Evolutionary conservation across 1,284 basidiomycete genomes (phyloP).

Genomic region (Hortiboletus rubellus): DNA sequence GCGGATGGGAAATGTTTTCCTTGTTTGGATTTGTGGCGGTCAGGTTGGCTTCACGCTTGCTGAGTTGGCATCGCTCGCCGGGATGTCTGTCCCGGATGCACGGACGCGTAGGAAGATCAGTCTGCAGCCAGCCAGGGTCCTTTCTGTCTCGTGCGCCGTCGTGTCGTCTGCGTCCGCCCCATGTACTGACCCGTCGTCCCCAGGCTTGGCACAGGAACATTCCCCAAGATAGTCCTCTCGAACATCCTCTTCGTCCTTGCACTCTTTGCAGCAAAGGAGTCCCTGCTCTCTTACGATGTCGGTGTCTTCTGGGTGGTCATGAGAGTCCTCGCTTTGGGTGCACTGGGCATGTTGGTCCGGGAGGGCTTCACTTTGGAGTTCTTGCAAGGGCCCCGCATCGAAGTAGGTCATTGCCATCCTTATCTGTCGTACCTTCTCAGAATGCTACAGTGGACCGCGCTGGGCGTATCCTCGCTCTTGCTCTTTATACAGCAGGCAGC

Average conservation of each 20-base stretch:
- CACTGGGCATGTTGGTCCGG: conserved; percentile 58
- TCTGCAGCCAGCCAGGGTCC: conserved; percentile 51
- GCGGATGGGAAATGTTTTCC: conserved; percentile 25
- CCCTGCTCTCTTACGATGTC: conserved; percentile 60
- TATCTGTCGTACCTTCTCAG: conserved; percentile 9
- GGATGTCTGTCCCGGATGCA: conserved; percentile 67
- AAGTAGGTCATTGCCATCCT: conserved; percentile 44
- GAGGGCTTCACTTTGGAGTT: conserved; percentile 53
- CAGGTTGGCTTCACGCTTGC: background rate
- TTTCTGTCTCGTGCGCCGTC: conserved; percentile 55
- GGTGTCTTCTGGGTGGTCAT: conserved; percentile 75
- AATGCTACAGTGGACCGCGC: conserved; percentile 60
- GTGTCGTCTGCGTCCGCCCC: background rate
- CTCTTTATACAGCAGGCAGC: conserved; percentile 65
- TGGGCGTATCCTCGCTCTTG: conserved; percentile 64
- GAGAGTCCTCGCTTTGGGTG: conserved; percentile 65
- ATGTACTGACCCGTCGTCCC: background rate
- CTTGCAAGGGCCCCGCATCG: conserved; percentile 52
- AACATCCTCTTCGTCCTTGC: conserved; percentile 64
- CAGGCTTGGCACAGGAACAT: conserved; percentile 50
- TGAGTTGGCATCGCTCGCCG: conserved; percentile 13
- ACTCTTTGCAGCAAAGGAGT: conserved; percentile 62
- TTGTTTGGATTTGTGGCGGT: conserved; percentile 13
- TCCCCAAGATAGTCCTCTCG: conserved; percentile 57
- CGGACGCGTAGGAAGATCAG: conserved; percentile 68